Evolutionary conservation across 2,329 filamentous ascomycete genomes (phyloP).

Genomic region (Ophiostoma montium): DNA sequence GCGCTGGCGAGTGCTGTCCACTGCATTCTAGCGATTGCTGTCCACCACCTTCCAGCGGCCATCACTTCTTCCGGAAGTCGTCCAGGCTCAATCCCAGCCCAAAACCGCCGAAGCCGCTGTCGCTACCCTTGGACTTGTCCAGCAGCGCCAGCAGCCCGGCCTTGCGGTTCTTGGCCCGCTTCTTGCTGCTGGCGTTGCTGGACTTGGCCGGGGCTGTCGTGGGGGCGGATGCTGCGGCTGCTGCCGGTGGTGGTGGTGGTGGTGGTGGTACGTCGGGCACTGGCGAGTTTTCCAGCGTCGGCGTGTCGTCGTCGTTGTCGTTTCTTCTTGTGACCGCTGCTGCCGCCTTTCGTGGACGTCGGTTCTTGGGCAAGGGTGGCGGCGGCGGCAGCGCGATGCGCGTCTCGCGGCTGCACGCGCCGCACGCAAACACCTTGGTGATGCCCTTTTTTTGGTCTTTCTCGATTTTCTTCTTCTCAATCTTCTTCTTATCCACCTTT

Average conservation of each 20-base stretch:
- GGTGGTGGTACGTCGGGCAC: not conserved
- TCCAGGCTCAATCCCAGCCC: slow-evolving; percentile 36
- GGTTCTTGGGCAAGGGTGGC: slow-evolving; percentile 15
- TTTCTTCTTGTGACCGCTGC: slow-evolving; percentile 15
- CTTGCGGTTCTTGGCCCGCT: slow-evolving; percentile 50
- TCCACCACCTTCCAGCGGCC: too few species aligned
- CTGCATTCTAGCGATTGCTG: too few species aligned
- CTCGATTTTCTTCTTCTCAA: not conserved
- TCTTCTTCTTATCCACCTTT: slow-evolving; percentile 5
- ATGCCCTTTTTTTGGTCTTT: slow-evolving; percentile 12
- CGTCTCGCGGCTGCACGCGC: slow-evolving; percentile 30
- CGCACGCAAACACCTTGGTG: slow-evolving; percentile 30
- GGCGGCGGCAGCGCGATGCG: slow-evolving; percentile 27
- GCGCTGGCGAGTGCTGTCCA: too few species aligned
- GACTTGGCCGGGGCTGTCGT: slow-evolving; percentile 1
- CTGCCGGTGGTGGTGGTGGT: not conserved
- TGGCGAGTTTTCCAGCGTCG: not conserved
- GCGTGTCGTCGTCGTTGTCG: not conserved
- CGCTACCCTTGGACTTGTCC: slow-evolving; percentile 29
- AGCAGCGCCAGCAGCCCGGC: slow-evolving; percentile 52
- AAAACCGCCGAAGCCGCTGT: slow-evolving; percentile 17
- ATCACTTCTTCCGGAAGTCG: slow-evolving; percentile 35
- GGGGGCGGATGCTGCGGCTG: not conserved
- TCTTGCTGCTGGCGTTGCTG: slow-evolving; percentile 29
- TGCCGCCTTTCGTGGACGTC: not conserved